Conservation (phyloP, 2,329 filamentous ascomycete species). For the Metarhizium anisopliae region DNA sequence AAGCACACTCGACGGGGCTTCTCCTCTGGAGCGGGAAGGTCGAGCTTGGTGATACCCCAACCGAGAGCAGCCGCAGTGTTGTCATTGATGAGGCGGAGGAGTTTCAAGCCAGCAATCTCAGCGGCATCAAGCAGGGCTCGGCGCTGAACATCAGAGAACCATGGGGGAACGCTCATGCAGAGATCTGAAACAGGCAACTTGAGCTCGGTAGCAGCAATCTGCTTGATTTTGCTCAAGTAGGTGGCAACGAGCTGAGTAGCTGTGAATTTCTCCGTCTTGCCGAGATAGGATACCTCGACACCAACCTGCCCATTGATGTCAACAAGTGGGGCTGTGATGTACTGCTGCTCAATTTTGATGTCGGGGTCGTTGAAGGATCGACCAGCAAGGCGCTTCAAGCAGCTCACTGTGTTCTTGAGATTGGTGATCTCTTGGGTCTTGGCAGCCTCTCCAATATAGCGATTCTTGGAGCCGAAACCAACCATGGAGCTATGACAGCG, state of each 20-base stretch:
- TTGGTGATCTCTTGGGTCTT: conserved; percentile 99
- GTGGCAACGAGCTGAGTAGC: conserved; percentile 89
- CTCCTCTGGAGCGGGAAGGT: conserved; percentile 82
- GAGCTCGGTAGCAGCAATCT: conserved; percentile 77
- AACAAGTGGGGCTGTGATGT: conserved; percentile 74
- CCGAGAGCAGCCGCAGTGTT: conserved; percentile 92
- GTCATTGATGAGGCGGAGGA: conserved; percentile 93
- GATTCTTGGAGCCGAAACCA: conserved; percentile 86
- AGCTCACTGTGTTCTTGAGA: conserved; percentile 95
- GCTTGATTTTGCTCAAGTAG: conserved; percentile 91
- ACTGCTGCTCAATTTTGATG: conserved; percentile 86
- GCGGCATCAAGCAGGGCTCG: conserved; percentile 82
- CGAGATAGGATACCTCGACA: conserved; percentile 85
- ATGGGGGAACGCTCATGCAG: conserved; percentile 87
- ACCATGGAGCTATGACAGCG: conserved; percentile 68
- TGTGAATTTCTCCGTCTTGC: conserved; percentile 93
- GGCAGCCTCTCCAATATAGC: conserved; percentile 88
- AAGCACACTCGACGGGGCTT: conserved; percentile 86
- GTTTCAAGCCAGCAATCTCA: conserved; percentile 87
- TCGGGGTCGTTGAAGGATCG: conserved; percentile 84
- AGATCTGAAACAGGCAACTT: conserved; percentile 87
- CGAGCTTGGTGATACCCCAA: conserved; percentile 95
- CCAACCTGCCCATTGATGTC: conserved; percentile 92
- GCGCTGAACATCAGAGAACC: conserved; percentile 95
- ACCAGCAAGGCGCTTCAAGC: conserved; percentile 85